A percentile compares a stretch with the other conserved stretches of the same genome.
Conservation (phyloP, 1,284 basidiomycete genomes). For the Naganishia liquefaciens region DNA sequence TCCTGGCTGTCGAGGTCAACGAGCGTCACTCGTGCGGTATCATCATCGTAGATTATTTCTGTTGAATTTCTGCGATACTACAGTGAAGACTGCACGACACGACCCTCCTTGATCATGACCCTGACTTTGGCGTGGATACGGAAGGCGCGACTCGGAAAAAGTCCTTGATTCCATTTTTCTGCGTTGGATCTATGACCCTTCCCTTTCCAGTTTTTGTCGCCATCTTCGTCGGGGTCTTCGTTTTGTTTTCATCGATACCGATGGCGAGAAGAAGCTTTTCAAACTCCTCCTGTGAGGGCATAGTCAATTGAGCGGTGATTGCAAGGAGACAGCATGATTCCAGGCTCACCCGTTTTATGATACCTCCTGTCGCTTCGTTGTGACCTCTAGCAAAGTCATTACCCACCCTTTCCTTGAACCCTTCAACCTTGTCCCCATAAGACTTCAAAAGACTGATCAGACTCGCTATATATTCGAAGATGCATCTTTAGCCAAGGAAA, state of each 20-base stretch:
- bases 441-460: slow-evolving; percentile 47
- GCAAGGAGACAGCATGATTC: too few species aligned
- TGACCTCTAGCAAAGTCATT: slow-evolving; percentile 53
- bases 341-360: slow-evolving; percentile 43
- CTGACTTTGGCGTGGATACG: neutral
- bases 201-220: slow-evolving; percentile 30
- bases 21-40: too few species aligned
- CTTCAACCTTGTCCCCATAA: slow-evolving; percentile 44
- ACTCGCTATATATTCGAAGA: slow-evolving; percentile 38
- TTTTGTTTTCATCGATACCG: slow-evolving; percentile 36
- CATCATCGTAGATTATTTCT: too few species aligned
- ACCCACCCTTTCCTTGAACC: slow-evolving; percentile 49
- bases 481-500: neutral
- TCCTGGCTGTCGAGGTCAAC: too few species aligned
- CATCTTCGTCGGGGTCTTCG: slow-evolving; percentile 19
- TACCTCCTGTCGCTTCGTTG: slow-evolving; percentile 54
- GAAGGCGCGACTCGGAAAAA: slow-evolving; percentile 36
- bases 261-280: slow-evolving; percentile 38
- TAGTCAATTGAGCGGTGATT: too few species aligned
- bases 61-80: neutral
- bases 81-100: neutral
- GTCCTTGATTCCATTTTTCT: slow-evolving; percentile 36
- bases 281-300: slow-evolving; percentile 36
- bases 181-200: slow-evolving; percentile 31
- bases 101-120: neutral